Base-by-base conservation (phyloP, 2,329 filamentous ascomycete genomes). In the Arachnopeziza araneosa region DNA sequence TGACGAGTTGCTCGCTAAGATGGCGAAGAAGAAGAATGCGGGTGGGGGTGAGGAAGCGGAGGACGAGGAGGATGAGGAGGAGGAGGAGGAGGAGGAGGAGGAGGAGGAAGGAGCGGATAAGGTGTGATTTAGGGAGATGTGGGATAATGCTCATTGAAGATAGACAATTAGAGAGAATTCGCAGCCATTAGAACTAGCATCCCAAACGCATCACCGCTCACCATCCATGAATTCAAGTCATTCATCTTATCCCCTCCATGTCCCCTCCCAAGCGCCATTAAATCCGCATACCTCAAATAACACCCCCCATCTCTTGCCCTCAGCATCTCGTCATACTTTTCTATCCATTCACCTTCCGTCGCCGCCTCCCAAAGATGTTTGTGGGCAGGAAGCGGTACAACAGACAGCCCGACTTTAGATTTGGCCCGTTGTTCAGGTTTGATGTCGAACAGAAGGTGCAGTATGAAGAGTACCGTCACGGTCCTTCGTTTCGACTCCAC, bases 131-230 rank as follows among this genome's bases (percentile, higher is more conserved):
- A n/a, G n/a, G n/a, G n/a, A n/a, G n/a, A n/a, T n/a, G n/a, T n/a
- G n/a, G n/a, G n/a, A n/a, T n/a, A n/a, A n/a, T n/a, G n/a, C n/a
- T n/a, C n/a, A n/a, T n/a, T n/a, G n/a, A n/a, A n/a, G n/a, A n/a
- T n/a, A n/a, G n/a, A n/a, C n/a, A n/a, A n/a, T n/a, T n/a, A n/a
- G n/a, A n/a, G n/a, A n/a, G n/a, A n/a, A n/a, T n/a, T 64, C 50
- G 62, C 62, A 64, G 62, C 62, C 62, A 64, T 64, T 24, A 62
- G 22, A 58, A 64, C 62, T 24, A 64, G 55, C 21, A 64, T 62
- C 30, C 62, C 62, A 60, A 62, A 64, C 44, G 50, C 44, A 62
- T 64, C 62, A 58, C 56, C 57, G 60, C 57, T 60, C 24, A 58
- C 44, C 62, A 64, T 64, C 62, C 62, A 64, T 56, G 62, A 26